Evolutionary conservation across 78 protist genomes (phyloP).

Genomic region (Tieghemostelium lacteum): DNA sequence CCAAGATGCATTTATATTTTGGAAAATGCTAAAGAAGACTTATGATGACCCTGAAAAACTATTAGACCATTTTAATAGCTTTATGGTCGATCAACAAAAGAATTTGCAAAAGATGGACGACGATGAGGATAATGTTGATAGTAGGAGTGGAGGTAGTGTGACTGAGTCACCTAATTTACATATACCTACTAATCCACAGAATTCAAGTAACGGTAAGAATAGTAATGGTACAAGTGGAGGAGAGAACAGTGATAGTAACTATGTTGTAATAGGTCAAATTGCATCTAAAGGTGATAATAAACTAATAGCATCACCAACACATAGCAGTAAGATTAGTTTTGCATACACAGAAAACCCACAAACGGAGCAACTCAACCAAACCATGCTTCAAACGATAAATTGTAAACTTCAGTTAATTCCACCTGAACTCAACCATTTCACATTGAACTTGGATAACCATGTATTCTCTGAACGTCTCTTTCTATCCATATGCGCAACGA

Average conservation of each 20-base stretch:
- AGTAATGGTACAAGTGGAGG: neutral
- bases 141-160: neutral
- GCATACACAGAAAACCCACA: constrained; percentile 3
- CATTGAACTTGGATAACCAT: constrained; percentile 63
- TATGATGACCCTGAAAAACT: constrained; percentile 37
- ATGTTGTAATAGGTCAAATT: constrained; percentile 18
- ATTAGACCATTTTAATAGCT: constrained; percentile 12
- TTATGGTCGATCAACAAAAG: neutral
- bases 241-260: neutral
- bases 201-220: neutral
- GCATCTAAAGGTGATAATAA: neutral
- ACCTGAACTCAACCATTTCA: constrained; percentile 58
- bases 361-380: constrained; percentile 22
- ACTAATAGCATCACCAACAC: constrained; percentile 9
- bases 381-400: constrained; percentile 33
- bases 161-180: neutral
- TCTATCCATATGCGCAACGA: constrained; percentile 47
- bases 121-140: neutral
- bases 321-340: constrained; percentile 14
- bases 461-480: constrained; percentile 20
- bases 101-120: neutral
- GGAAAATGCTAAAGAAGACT: constrained; percentile 27
- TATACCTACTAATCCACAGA: neutral
- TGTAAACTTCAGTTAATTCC: constrained; percentile 68
- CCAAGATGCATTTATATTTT: constrained; percentile 76